Evolutionary conservation across 139 green algal genomes (phyloP), one percentile per base, ranked within the genome.

Genomic region (Tetradesmus obliquus): DNA sequence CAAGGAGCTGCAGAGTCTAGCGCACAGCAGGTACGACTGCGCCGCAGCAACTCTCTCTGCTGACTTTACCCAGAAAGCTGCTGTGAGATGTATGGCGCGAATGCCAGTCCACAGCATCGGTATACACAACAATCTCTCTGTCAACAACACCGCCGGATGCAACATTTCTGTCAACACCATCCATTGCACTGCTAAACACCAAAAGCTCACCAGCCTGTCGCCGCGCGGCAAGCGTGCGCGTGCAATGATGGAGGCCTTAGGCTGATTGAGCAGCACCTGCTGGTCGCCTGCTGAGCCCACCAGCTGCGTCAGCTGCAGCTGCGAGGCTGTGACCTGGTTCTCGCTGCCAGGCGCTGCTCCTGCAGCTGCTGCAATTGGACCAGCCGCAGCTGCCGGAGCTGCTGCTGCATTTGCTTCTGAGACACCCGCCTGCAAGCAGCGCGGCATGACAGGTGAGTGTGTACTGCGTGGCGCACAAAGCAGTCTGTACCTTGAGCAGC

Each of bases 291-390:
- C 89, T 66, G 89, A 92, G 9, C 89, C 89, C 66, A 92, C 32
- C 45, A 92, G 19, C 89, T 92, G 89, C 53, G 81, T 92, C 20
- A 92, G 66, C 62, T 88, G 89, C 66, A 92, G 82, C 80, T 92
- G 88, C 22, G 88, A 92, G 12, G 80, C 80, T 55, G 58, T 88
- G 32, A 92, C 53, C n/a, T 82, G 88, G 1, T 12, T 62, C 79
- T 89, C 85, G 22, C 60, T 82, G 85, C 57, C 84, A 55, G 84
- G 84, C 13, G 53, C 19, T 55, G 66, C 45, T 22, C 51, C 87
- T 86, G 87, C 22, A 58, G 87, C 20, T 55, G 87, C 54, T 58
- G 79, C 55, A n/a, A 66, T 55, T 79, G 76, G 3, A 20, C 6
- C 84, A 22, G 84, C 57, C 19, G 58, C 84, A 80, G 57, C 84